These are phyloP conservation scores for Candida ulmi DNA, from an alignment of 805 yeast genomes.

Conservation along the genomic window DNA sequence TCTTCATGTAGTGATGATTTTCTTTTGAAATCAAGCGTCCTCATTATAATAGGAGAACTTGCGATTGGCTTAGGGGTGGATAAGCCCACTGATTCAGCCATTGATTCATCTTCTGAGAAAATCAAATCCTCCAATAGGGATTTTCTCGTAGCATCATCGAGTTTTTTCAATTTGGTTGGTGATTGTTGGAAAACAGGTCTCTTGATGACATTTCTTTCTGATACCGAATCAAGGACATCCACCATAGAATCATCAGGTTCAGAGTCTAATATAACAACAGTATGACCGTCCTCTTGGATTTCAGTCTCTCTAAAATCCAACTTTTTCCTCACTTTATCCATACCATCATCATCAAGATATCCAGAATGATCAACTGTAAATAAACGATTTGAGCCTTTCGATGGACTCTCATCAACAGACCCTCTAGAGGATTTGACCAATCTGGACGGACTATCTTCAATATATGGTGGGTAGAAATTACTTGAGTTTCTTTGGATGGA, in stretches of 20 bases:
- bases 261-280: conserved; percentile 1
- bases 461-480: background rate
- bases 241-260: background rate
- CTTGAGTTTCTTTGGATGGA: background rate
- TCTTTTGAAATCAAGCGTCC: background rate
- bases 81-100: too few species aligned
- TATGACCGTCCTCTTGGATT: background rate
- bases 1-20: background rate
- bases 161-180: background rate
- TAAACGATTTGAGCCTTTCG: background rate
- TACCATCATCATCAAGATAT: background rate
- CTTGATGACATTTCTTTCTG: background rate
- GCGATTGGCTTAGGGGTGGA: too few species aligned
- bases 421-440: background rate
- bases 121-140: background rate
- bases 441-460: background rate
- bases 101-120: background rate
- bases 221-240: too few species aligned
- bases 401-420: background rate
- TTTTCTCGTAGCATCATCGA: background rate
- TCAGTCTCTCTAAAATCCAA: background rate
- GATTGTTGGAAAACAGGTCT: background rate
- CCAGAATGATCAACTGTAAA: background rate
- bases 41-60: background rate
- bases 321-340: background rate